Evolutionary conservation across 2,329 filamentous ascomycete genomes (phyloP).

Genomic region (Sarocladiaceae sp.): DNA sequence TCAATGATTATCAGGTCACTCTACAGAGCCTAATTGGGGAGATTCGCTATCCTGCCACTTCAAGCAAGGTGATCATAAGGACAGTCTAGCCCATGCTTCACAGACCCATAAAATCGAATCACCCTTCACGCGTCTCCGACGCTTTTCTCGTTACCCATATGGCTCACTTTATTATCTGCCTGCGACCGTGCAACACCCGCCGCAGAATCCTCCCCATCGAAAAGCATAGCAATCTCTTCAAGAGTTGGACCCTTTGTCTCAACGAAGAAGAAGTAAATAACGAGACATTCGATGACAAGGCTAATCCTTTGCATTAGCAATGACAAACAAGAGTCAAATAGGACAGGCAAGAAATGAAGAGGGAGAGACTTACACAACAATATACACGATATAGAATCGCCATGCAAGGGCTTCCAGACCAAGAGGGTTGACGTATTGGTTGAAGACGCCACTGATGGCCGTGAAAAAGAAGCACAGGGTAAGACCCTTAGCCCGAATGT

Average conservation of each 20-base stretch:
- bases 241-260: slow-evolving; percentile 51
- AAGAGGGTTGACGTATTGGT: slow-evolving; percentile 35
- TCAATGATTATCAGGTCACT: too few relatives aligned
- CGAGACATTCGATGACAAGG: slow-evolving; percentile 25
- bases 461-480: slow-evolving; percentile 19
- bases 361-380: slow-evolving; percentile 19
- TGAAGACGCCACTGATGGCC: slow-evolving; percentile 27
- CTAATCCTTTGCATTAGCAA: background rate
- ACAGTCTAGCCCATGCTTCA: too few relatives aligned
- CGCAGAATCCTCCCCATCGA: background rate
- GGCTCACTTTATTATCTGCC: background rate
- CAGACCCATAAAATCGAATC: too few relatives aligned
- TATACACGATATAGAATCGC: slow-evolving; percentile 41
- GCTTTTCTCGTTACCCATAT: background rate
- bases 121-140: background rate
- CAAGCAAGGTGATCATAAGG: too few relatives aligned
- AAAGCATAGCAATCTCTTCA: slow-evolving; percentile 33
- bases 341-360: background rate
- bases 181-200: background rate
- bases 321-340: background rate
- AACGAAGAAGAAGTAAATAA: slow-evolving; percentile 35
- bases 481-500: slow-evolving; percentile 14
- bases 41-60: too few relatives aligned
- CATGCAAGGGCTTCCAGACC: slow-evolving; percentile 36
- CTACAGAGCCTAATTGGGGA: too few relatives aligned